Evolutionary conservation across 768 basidiomycete species (phyloP), one percentile per base, ranked within the genome.

Genomic region (Brasilioporus rufonigricans): DNA sequence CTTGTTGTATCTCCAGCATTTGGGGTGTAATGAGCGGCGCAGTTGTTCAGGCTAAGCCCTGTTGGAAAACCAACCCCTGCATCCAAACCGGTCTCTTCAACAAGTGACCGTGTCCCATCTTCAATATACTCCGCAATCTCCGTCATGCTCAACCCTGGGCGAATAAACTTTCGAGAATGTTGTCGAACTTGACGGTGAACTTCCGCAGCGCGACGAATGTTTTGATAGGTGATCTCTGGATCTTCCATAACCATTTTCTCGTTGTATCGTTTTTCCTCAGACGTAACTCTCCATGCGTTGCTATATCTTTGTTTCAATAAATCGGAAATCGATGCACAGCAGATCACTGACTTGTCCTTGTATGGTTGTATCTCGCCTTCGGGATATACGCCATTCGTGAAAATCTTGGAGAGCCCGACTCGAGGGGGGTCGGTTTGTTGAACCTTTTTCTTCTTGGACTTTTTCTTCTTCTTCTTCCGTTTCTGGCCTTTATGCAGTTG

Each of bases 31-130:
- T 99, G 97, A 16, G 97, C 97, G 0, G 97, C 97, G 60, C 93
- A 93, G 65, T 97, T 78, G 69, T 99, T 99, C 61, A 93, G 71
- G 72, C 87, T 95, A 59, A 98, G 75, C 35, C 97, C 97, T 10
- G 96, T 98, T 27, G 97, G 97, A 74, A 99, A 99, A 2, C 94
- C 97, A 58, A 99, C 79, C 2, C 97, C 97, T 38, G 83, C 75
- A 55, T 93, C 84, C 50, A 93, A 69, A 11, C 92, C 93, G 59
- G 86, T 83, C 73, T 90, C 95, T 73, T 98, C 97, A 0, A 96
- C 95, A 31, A 98, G 74, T 2, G 93, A 86, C 48, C 97, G 80
- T 24, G 89, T 92, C 10, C 91, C 89, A 62, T 94, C 86, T 73
- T 99, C 97, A 65, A 99, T 95, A 63, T 85, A 80, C 56, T 98